Conservation (phyloP, 2,329 filamentous ascomycete genomes). For the Neurospora crassa region DNA sequence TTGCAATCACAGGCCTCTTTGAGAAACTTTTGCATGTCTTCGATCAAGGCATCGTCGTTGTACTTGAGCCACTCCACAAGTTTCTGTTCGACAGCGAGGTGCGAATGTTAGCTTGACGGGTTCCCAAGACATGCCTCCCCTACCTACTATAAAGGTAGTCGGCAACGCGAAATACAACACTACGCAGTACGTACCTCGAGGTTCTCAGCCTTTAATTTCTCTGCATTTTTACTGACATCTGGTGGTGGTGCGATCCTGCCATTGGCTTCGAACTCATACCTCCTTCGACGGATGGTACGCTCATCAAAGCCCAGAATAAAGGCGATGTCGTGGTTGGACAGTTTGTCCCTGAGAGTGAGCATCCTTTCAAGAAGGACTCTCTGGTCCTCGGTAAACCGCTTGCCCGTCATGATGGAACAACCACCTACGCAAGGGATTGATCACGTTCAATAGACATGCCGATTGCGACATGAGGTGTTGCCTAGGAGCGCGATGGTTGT, state of each 20-base stretch:
- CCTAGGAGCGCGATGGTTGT: neutral
- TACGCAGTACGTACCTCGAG: constrained; percentile 12
- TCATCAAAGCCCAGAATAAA: constrained; percentile 14
- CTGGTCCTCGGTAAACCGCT: constrained; percentile 13
- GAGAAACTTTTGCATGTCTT: constrained; percentile 17
- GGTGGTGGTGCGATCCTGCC: constrained; percentile 13
- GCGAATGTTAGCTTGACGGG: neutral
- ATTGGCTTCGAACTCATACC: constrained; percentile 12
- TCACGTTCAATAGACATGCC: neutral
- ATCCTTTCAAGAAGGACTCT: constrained; percentile 13
- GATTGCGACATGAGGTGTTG: neutral
- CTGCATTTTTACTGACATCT: constrained; percentile 18
- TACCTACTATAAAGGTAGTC: neutral
- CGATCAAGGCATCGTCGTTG: constrained; percentile 15
- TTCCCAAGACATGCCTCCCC: neutral
- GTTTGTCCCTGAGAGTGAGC: constrained; percentile 12
- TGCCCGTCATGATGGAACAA: constrained; percentile 13
- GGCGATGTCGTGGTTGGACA: constrained; percentile 16
- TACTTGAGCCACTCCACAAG: constrained; percentile 16
- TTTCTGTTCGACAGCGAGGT: constrained; percentile 7
- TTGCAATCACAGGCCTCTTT: constrained; percentile 12
- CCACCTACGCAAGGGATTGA: neutral
- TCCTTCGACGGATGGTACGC: constrained; percentile 13
- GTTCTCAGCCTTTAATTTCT: constrained; percentile 16
- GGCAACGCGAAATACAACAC: neutral